These are phyloP conservation scores for Glebionis coronaria DNA, from an alignment of 129 eudicot species.

Conservation along the genomic window DNA sequence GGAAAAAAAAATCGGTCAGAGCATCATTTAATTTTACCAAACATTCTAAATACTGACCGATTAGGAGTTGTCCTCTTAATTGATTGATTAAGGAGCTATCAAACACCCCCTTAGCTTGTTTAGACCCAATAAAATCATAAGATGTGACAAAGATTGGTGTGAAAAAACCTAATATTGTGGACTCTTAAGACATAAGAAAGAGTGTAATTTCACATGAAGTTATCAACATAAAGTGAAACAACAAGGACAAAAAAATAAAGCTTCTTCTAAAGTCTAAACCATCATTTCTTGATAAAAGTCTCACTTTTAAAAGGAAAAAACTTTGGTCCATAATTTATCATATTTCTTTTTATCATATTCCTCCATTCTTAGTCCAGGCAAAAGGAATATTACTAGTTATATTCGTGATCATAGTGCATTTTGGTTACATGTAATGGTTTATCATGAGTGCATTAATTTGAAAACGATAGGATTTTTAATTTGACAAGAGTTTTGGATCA, in stretches of 20 bases:
- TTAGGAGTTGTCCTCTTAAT: too few species aligned
- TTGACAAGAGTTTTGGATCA: too few species aligned
- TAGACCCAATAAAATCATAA: too few species aligned
- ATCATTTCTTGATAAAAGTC: constrained; percentile 16
- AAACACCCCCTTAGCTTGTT: too few species aligned
- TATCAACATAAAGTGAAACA: constrained; percentile 36
- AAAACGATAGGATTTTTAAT: neutral
- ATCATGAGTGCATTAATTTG: neutral
- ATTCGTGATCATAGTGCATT: neutral
- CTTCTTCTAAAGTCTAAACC: constrained; percentile 5
- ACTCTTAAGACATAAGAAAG: constrained; percentile 29
- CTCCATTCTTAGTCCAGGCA: neutral
- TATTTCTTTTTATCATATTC: constrained; percentile 23
- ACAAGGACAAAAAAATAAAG: constrained; percentile 26
- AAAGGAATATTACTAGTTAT: constrained; percentile 1
- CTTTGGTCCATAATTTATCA: constrained; percentile 27
- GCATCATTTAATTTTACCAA: too few species aligned
- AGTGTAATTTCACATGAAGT: constrained; percentile 23
- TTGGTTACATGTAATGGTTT: constrained; percentile 3
- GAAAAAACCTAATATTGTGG: constrained; percentile 25
- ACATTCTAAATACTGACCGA: too few species aligned
- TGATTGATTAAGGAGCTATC: too few species aligned
- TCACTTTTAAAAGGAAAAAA: constrained; percentile 11
- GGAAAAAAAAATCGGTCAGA: too few species aligned
- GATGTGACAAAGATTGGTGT: constrained; percentile 26